phyloP scores from a whole-genome alignment of 1,284 basidiomycete species.

The Erythrobasidium hasegawianum region DNA sequence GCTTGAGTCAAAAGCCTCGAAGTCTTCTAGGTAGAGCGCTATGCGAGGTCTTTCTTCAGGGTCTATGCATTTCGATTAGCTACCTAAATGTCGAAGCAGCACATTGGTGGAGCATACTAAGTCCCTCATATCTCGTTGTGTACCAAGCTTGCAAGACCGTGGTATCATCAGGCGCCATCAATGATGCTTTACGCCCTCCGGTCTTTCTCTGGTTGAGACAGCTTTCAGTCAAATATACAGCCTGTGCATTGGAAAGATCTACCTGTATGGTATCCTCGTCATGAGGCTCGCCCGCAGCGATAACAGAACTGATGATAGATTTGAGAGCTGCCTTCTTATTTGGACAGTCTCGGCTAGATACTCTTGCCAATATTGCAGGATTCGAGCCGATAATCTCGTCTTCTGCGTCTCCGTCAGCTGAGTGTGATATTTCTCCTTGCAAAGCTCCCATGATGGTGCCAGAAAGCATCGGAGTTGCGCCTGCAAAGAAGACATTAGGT shows the following conservation, averaged over 20 bases:
- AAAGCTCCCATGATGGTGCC: background rate
- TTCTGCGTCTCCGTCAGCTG: background rate
- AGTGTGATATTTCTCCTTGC: background rate
- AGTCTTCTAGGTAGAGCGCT: conserved; percentile 26
- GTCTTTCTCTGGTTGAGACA: background rate
- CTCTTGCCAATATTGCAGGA: background rate
- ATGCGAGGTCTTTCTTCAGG: conserved; percentile 10
- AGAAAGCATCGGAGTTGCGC: conserved; percentile 21
- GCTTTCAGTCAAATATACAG: background rate
- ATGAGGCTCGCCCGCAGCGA: conserved; percentile 5
- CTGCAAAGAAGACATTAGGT: background rate
- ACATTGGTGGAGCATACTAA: background rate
- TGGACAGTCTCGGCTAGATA: conserved; percentile 23
- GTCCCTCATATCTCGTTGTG: conserved; percentile 3
- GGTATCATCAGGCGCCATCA: conserved; percentile 29
- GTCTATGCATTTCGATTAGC: no score
- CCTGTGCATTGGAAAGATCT: background rate
- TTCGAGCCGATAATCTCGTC: background rate
- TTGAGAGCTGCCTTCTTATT: conserved; percentile 23
- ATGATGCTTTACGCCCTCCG: conserved; percentile 13
- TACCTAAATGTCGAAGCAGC: background rate
- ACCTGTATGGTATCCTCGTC: background rate
- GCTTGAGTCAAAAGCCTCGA: conserved; percentile 32
- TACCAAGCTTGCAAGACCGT: conserved; percentile 25
- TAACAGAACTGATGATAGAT: conserved; percentile 9